Conservation (phyloP, 2,329 filamentous ascomycete genomes). For the Akanthomyces uredinophilus region DNA sequence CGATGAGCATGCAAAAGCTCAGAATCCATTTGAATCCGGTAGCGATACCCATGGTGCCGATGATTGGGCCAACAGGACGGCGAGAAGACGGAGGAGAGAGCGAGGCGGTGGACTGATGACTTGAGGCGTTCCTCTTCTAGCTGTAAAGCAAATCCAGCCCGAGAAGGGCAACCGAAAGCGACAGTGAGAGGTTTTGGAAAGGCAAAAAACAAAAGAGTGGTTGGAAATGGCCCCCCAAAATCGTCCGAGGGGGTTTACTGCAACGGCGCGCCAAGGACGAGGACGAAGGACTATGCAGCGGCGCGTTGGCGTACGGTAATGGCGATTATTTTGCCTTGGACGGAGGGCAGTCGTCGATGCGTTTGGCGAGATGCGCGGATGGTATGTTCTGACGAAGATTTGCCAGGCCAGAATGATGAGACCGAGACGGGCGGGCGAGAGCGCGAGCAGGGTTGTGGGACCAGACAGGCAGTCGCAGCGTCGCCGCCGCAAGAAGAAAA, state of each 20-base stretch:
- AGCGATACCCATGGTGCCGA: conserved; percentile 30
- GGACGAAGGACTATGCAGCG: neutral
- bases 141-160: neutral
- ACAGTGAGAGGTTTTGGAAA: conserved; percentile 6
- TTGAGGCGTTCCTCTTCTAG: neutral
- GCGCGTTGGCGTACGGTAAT: neutral
- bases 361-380: neutral
- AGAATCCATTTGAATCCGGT: conserved; percentile 37
- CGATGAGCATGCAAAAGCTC: conserved; percentile 44
- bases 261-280: neutral
- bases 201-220: conserved; percentile 13
- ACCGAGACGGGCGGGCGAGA: neutral
- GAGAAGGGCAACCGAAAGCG: neutral
- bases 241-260: neutral
- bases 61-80: neutral
- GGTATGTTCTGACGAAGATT: conserved; percentile 12
- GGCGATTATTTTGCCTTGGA: neutral
- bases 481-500: neutral
- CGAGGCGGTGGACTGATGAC: neutral
- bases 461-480: neutral
- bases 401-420: neutral
- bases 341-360: neutral
- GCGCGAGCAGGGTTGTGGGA: neutral
- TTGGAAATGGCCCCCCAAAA: conserved; percentile 2
- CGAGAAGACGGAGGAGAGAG: neutral